Conservation (phyloP, 805 yeast species). For the Danielia reshetovae region DNA sequence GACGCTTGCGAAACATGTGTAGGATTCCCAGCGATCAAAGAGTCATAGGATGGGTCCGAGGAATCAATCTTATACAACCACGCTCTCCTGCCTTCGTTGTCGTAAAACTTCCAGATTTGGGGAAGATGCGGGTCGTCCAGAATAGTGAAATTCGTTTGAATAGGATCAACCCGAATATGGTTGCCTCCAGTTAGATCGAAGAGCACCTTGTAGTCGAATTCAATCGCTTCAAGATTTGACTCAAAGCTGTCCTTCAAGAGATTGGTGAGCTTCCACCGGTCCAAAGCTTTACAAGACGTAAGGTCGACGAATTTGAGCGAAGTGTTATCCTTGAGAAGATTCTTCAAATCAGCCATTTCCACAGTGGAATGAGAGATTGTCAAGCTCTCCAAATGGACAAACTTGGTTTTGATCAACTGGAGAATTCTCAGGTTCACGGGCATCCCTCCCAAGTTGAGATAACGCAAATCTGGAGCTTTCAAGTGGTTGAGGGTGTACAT, state of each 20-base stretch:
- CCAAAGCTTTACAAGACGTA: constrained; percentile 57
- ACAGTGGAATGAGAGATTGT: constrained; percentile 38
- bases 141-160: constrained; percentile 26
- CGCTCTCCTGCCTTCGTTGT: constrained; percentile 70
- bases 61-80: constrained; percentile 61
- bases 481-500: constrained; percentile 41
- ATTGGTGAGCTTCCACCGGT: constrained; percentile 47
- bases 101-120: constrained; percentile 48
- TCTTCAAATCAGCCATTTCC: constrained; percentile 33
- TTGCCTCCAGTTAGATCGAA: constrained; percentile 45
- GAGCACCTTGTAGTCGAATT: constrained; percentile 56
- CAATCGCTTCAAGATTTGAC: constrained; percentile 51
- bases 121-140: constrained; percentile 23
- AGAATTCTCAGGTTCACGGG: constrained; percentile 46
- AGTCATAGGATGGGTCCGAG: constrained; percentile 28
- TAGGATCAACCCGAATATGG: constrained; percentile 25
- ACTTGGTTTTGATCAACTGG: constrained; percentile 34
- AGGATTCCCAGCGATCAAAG: constrained; percentile 16
- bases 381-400: constrained; percentile 40
- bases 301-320: constrained; percentile 59
- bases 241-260: constrained; percentile 27
- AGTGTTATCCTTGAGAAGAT: constrained; percentile 26
- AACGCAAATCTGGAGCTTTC: constrained; percentile 43
- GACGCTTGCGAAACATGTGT: constrained; percentile 15
- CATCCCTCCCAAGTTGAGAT: constrained; percentile 62